These are phyloP conservation scores for Pelargonium myrrhifolium DNA, from an alignment of 441 rosid genomes.

Conservation along the genomic window DNA sequence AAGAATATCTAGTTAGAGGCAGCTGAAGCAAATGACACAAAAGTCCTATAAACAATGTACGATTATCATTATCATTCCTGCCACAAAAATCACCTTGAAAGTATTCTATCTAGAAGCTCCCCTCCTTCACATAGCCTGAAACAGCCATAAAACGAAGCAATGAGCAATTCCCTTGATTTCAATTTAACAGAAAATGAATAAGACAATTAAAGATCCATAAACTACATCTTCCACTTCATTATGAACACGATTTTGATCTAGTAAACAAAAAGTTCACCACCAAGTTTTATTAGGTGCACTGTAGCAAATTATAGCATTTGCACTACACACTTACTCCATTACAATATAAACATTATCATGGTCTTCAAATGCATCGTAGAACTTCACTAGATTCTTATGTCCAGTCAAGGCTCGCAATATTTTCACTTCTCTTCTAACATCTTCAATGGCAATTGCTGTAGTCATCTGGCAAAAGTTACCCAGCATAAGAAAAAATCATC, in stretches of 20 bases:
- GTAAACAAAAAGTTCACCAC: no score
- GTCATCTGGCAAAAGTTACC: constrained; percentile 48
- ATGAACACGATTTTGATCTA: no score
- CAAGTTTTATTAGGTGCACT: no score
- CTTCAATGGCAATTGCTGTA: constrained; percentile 65
- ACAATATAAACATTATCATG: constrained; percentile 51
- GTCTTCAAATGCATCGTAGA: constrained; percentile 66
- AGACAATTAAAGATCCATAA: no score
- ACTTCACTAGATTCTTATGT: constrained; percentile 49
- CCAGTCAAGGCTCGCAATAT: constrained; percentile 58
- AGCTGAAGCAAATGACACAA: constrained; percentile 11
- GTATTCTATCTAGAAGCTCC: constrained; percentile 92
- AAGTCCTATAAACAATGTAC: not conserved
- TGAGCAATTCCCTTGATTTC: not conserved
- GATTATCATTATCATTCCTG: not conserved
- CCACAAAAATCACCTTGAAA: constrained; percentile 48
- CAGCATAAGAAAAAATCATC: no score
- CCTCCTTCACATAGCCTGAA: constrained; percentile 99
- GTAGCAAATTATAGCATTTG: no score
- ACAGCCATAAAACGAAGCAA: constrained; percentile 14
- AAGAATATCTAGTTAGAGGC: constrained; percentile 24
- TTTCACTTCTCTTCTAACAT: constrained; percentile 73
- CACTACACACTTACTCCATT: constrained; percentile 49
- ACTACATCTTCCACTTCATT: no score
- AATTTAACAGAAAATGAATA: not conserved